These are phyloP conservation scores for Beta corolliflora DNA, from an alignment of 179 eudicot species.

Conservation along the genomic window DNA sequence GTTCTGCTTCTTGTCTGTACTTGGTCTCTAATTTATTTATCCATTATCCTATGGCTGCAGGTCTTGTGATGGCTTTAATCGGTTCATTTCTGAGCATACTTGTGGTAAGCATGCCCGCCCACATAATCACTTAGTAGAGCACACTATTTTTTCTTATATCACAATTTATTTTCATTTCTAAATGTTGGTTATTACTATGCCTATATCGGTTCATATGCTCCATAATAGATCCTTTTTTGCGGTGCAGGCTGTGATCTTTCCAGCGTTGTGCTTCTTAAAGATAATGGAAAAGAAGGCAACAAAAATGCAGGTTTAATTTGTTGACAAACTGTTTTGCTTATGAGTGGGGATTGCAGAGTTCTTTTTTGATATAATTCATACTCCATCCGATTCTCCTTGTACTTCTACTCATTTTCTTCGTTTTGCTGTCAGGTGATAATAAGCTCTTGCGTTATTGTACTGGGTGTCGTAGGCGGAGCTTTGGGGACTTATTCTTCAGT, in stretches of 20 bases:
- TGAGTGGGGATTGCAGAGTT: background rate
- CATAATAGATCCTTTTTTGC: background rate
- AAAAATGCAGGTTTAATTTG: conserved; percentile 61
- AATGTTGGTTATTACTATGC: background rate
- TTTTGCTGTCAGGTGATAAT: conserved; percentile 40
- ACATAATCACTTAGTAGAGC: background rate
- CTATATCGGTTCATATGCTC: background rate
- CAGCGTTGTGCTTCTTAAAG: conserved; percentile 64
- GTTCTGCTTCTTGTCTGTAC: background rate
- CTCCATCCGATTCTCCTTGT: background rate
- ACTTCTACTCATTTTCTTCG: background rate
- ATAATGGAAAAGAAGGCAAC: conserved; percentile 64
- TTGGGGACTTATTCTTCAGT: conserved; percentile 75
- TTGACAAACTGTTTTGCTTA: background rate
- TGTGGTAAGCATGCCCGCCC: conserved; percentile 51
- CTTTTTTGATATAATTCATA: too few species aligned
- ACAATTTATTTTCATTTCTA: background rate
- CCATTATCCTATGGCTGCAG: conserved; percentile 42
- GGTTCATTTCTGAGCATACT: conserved; percentile 80
- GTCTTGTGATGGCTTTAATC: conserved; percentile 81
- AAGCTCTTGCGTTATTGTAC: conserved; percentile 43
- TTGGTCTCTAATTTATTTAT: background rate
- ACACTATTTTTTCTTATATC: background rate
- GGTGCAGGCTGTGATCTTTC: conserved; percentile 71
- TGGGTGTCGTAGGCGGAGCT: conserved; percentile 53